Evolutionary conservation across 2,329 filamentous ascomycete species (phyloP).

Genomic region (Epicoccum sorghinum): DNA sequence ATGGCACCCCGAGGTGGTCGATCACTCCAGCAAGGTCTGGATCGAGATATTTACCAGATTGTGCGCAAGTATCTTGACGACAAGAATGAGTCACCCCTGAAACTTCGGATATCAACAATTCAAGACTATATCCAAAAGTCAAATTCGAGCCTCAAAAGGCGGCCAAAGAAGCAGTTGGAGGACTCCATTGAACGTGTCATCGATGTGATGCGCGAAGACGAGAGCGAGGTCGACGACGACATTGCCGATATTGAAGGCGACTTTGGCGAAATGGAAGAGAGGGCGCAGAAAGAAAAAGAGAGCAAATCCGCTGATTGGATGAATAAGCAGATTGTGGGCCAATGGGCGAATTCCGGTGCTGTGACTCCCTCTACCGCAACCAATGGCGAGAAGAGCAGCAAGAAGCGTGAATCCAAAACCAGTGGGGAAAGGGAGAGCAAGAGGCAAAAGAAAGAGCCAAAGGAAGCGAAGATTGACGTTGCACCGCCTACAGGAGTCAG

Average conservation of each 20-base stretch:
- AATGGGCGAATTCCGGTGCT: constrained; percentile 55
- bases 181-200: constrained; percentile 85
- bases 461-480: constrained; percentile 59
- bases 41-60: constrained; percentile 71
- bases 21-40: constrained; percentile 48
- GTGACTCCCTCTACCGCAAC: constrained; percentile 29
- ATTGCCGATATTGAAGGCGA: constrained; percentile 55
- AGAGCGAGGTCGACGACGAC: constrained; percentile 57
- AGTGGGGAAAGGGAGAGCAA: constrained; percentile 73
- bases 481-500: constrained; percentile 71
- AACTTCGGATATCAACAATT: constrained; percentile 65
- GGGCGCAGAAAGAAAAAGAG: constrained; percentile 21
- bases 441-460: constrained; percentile 60
- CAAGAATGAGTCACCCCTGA: constrained; percentile 54
- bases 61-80: constrained; percentile 77
- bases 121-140: constrained; percentile 84
- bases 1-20: constrained; percentile 38
- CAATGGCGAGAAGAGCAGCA: constrained; percentile 46
- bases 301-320: constrained; percentile 58
- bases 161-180: constrained; percentile 81
- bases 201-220: constrained; percentile 70
- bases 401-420: constrained; percentile 57
- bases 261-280: constrained; percentile 29
- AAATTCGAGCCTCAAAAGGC: constrained; percentile 83
- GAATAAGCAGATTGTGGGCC: constrained; percentile 68